Evolutionary conservation across 148 eudicot species (phyloP).

Genomic region (Arbutus unedo): DNA sequence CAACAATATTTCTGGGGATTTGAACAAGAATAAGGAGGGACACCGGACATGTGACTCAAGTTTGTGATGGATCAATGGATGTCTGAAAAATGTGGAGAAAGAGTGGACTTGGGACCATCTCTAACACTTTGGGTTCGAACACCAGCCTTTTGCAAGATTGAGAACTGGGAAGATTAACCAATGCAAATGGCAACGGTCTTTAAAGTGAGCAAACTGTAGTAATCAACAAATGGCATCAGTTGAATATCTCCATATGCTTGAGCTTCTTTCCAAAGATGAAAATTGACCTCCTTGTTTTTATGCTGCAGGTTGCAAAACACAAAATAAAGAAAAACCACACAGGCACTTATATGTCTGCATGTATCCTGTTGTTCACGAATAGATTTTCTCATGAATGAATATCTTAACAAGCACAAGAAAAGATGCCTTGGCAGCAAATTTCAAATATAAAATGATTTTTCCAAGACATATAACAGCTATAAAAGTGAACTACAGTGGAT

Average conservation of each 20-base stretch:
- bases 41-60: neutral
- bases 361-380: neutral
- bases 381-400: neutral
- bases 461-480: neutral
- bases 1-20: neutral
- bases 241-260: slow-evolving; percentile 88
- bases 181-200: slow-evolving; percentile 88
- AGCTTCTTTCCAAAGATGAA: slow-evolving; percentile 83
- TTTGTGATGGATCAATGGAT: neutral
- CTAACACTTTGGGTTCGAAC: neutral
- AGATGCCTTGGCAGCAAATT: neutral
- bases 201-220: slow-evolving; percentile 78
- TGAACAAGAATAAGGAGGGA: neutral
- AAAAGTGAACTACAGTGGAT: neutral
- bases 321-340: neutral
- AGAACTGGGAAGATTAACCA: neutral
- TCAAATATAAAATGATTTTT: neutral
- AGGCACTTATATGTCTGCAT: neutral
- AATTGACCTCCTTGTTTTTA: slow-evolving; percentile 69
- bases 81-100: neutral
- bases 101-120: neutral
- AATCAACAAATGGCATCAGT: slow-evolving; percentile 96
- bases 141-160: neutral
- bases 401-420: slow-evolving; percentile 1
- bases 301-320: slow-evolving; percentile 50